Conservation (phyloP, 192 early-diverging fungal genomes). For the Podila epigama region DNA sequence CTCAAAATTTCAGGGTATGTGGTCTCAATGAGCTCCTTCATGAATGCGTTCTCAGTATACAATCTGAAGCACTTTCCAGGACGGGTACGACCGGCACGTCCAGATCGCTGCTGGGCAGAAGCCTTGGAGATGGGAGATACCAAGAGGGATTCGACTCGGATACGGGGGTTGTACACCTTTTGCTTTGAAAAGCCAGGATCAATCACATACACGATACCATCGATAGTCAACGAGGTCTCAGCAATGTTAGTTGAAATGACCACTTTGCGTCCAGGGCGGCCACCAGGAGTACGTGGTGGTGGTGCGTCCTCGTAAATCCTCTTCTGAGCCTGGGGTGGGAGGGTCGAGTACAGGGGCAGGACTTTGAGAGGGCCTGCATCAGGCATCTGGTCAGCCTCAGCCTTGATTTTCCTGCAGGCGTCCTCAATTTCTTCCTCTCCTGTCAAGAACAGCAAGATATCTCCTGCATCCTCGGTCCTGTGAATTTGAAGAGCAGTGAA, state of each 20-base stretch:
- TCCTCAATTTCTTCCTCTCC: slow-evolving; percentile 99
- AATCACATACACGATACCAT: slow-evolving; percentile 98
- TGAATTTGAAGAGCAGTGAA: slow-evolving; percentile 96
- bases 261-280: slow-evolving; percentile 93
- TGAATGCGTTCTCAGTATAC: slow-evolving; percentile 97
- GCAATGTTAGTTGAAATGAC: slow-evolving; percentile 98
- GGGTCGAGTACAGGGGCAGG: slow-evolving; percentile 89
- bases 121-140: slow-evolving; percentile 96
- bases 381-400: slow-evolving; percentile 74
- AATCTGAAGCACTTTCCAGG: slow-evolving; percentile 98
- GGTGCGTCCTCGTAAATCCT: slow-evolving; percentile 94
- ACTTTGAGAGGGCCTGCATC: slow-evolving; percentile 84
- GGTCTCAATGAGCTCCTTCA: slow-evolving; percentile 93
- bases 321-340: slow-evolving; percentile 91
- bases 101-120: slow-evolving; percentile 95
- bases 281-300: slow-evolving; percentile 74
- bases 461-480: slow-evolving; percentile 90
- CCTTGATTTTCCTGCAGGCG: slow-evolving; percentile 85
- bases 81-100: slow-evolving; percentile 98
- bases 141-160: slow-evolving; percentile 93
- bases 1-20: slow-evolving; percentile 99
- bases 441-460: slow-evolving; percentile 96
- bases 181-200: slow-evolving; percentile 99
- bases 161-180: slow-evolving; percentile 98
- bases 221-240: slow-evolving; percentile 98